A percentile compares a stretch with the other conserved stretches of the same genome.
phyloP scores from a whole-genome alignment of 441 rosid genomes.

The Hura crepitans region DNA sequence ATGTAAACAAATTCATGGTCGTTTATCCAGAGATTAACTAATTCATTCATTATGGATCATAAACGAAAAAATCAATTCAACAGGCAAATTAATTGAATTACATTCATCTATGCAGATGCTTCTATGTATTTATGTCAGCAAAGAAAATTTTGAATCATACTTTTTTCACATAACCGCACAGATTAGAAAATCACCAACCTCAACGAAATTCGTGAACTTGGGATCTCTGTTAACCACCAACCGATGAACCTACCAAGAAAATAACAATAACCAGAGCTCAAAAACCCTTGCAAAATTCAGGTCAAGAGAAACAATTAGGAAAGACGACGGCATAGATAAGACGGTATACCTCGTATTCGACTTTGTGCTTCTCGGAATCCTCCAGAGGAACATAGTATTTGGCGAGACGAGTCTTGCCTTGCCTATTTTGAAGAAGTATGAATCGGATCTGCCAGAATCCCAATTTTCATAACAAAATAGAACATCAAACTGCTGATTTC shows the following conservation, averaged over 20 bases:
- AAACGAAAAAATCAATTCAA: neutral
- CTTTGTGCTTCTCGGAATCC: conserved; percentile 97
- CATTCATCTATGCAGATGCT: too few species aligned
- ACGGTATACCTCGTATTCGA: conserved; percentile 79
- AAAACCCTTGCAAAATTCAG: neutral
- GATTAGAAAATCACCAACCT: conserved; percentile 47
- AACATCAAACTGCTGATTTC: conserved; percentile 12
- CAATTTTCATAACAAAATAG: neutral
- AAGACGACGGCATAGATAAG: neutral
- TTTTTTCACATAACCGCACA: neutral
- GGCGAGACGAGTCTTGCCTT: conserved; percentile 98
- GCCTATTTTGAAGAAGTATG: conserved; percentile 94
- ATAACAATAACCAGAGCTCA: neutral
- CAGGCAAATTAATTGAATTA: neutral
- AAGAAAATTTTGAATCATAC: neutral
- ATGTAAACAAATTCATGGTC: neutral
- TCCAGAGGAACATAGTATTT: conserved; percentile 97
- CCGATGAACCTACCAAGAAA: conserved; percentile 70
- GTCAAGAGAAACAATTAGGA: neutral
- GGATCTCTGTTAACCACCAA: conserved; percentile 95
- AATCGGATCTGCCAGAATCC: conserved; percentile 74
- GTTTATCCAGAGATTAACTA: neutral
- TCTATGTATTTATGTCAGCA: neutral
- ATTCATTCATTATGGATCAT: neutral
- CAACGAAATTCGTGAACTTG: conserved; percentile 91